Conservation (phyloP, 2,329 filamentous ascomycete genomes). For the Pseudogymnoascus sp. region DNA sequence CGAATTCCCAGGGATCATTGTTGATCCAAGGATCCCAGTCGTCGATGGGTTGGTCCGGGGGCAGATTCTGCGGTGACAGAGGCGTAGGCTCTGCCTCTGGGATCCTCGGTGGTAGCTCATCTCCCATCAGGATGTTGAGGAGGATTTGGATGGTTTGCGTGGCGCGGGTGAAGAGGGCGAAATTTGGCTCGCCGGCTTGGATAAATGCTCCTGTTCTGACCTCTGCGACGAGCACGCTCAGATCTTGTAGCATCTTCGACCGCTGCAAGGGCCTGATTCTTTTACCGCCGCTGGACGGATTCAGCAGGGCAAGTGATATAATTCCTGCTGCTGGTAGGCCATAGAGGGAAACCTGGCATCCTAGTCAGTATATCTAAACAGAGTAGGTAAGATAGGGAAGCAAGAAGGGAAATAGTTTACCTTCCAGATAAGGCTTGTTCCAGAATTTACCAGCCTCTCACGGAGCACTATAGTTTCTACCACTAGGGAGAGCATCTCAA, state of each 20-base stretch:
- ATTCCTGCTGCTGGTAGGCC: conserved; percentile 30
- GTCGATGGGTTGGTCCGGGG: no score
- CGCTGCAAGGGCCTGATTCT: not conserved
- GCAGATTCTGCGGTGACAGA: not conserved
- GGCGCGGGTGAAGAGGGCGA: conserved; percentile 23
- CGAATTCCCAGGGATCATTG: no score
- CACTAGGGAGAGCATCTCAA: conserved; percentile 25
- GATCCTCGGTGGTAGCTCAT: not conserved
- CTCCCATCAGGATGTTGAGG: conserved; percentile 15
- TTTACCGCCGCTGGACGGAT: conserved; percentile 11
- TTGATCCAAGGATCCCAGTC: no score
- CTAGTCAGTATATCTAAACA: conserved; percentile 9
- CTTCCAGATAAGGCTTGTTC: conserved; percentile 22
- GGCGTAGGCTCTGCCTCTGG: not conserved
- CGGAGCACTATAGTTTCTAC: conserved; percentile 26
- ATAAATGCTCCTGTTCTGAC: conserved; percentile 26
- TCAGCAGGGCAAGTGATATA: conserved; percentile 24
- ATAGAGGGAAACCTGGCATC: conserved; percentile 27
- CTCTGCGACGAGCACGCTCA: conserved; percentile 28
- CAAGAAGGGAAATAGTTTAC: not conserved
- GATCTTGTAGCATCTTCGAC: conserved; percentile 24
- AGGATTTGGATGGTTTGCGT: conserved; percentile 26
- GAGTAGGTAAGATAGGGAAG: conserved; percentile 9
- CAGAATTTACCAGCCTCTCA: conserved; percentile 28
- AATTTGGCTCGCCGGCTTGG: conserved; percentile 24